A percentile compares a stretch with the other conserved stretches of the same genome.
These are phyloP conservation scores for Lachnellula suecica DNA, from an alignment of 2,329 filamentous ascomycete species.

Conservation along the genomic window DNA sequence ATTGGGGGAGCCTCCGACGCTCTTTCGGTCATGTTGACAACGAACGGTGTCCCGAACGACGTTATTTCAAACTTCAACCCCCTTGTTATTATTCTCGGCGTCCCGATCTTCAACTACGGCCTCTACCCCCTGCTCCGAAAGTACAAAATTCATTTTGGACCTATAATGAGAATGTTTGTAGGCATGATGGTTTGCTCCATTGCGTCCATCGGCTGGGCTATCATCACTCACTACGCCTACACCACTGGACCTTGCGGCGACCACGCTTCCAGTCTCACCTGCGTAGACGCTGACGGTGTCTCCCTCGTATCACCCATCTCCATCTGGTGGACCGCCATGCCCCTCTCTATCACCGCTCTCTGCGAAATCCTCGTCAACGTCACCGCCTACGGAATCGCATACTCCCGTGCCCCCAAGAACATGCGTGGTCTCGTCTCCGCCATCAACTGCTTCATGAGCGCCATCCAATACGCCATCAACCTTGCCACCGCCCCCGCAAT, in stretches of 20 bases:
- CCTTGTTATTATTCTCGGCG: constrained; percentile 71
- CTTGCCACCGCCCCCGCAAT: constrained; percentile 45
- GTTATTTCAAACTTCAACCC: constrained; percentile 75
- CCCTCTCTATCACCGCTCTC: constrained; percentile 51
- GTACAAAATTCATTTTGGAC: constrained; percentile 64
- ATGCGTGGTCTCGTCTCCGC: constrained; percentile 52
- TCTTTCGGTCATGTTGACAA: constrained; percentile 58
- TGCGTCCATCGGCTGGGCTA: constrained; percentile 55
- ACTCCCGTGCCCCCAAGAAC: constrained; percentile 49
- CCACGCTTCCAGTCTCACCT: constrained; percentile 24
- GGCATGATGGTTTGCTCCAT: constrained; percentile 66
- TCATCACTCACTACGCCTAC: constrained; percentile 65
- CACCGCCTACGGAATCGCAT: constrained; percentile 51
- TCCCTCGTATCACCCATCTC: constrained; percentile 37
- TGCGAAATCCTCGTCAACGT: constrained; percentile 52
- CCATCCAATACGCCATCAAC: constrained; percentile 46
- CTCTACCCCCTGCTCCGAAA: constrained; percentile 69
- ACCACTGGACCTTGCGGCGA: constrained; percentile 57
- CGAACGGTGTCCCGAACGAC: constrained; percentile 74
- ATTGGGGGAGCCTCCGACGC: constrained; percentile 50
- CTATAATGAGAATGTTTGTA: constrained; percentile 70
- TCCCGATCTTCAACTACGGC: constrained; percentile 65
- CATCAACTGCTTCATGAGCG: constrained; percentile 47
- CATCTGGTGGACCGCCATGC: constrained; percentile 57
- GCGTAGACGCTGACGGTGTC: constrained; percentile 22